A percentile compares a stretch with the other conserved stretches of the same genome.
These are phyloP conservation scores for Aristolochia californica DNA, from an alignment of 164 flowering plant species.

Conservation along the genomic window DNA sequence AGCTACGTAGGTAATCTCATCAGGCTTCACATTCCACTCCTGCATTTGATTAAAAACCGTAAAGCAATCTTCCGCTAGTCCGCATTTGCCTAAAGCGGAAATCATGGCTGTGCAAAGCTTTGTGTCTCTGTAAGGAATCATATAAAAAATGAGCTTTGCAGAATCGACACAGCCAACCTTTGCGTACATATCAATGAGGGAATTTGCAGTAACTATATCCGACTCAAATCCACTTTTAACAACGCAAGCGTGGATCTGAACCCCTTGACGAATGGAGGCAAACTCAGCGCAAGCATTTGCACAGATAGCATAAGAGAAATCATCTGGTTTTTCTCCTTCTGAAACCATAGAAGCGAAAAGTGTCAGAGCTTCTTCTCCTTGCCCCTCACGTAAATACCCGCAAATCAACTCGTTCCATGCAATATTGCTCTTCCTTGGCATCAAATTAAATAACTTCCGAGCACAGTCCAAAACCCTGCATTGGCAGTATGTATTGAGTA, in stretches of 20 bases:
- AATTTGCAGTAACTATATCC: slow-evolving; percentile 6
- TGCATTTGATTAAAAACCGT: not conserved
- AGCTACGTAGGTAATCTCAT: slow-evolving; percentile 14
- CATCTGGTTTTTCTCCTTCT: slow-evolving; percentile 13
- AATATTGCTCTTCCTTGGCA: slow-evolving; percentile 1
- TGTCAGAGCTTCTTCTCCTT: slow-evolving; percentile 11
- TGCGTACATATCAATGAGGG: slow-evolving; percentile 14
- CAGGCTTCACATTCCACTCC: slow-evolving; percentile 8
- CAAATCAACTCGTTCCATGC: slow-evolving; percentile 20
- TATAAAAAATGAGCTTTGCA: slow-evolving; percentile 13
- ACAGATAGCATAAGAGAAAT: slow-evolving; percentile 11
- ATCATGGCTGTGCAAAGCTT: slow-evolving; percentile 20
- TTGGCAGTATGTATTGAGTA: slow-evolving; percentile 13
- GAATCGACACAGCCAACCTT: slow-evolving; percentile 15
- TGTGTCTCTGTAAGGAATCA: slow-evolving; percentile 7
- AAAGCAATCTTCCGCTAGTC: slow-evolving; percentile 10
- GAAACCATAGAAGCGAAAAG: slow-evolving; percentile 13
- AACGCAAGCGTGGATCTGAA: slow-evolving; percentile 7
- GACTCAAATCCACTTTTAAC: slow-evolving; percentile 8
- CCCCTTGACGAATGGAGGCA: slow-evolving; percentile 13
- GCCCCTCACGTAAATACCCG: slow-evolving; percentile 6
- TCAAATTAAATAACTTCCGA: slow-evolving; percentile 5
- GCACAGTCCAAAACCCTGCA: slow-evolving; percentile 1
- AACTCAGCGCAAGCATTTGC: slow-evolving; percentile 13
- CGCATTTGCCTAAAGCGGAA: slow-evolving; percentile 13